Evolutionary conservation across 805 yeast genomes (phyloP).

Genomic region (Trichomonascus vanleenenianus): DNA sequence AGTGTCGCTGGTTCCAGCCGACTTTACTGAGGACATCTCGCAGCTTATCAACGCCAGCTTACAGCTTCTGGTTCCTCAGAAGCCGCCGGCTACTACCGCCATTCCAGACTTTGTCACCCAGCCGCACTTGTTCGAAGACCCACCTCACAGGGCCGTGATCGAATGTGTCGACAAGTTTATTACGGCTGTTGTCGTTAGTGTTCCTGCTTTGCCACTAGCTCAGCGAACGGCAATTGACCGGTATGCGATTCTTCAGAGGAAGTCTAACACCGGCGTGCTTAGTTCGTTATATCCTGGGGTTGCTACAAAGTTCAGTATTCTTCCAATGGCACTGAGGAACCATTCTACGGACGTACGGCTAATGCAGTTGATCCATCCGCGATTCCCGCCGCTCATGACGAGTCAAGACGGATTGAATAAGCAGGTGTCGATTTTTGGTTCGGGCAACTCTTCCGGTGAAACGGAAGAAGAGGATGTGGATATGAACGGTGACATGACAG

Average conservation of each 20-base stretch:
- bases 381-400: constrained; percentile 47
- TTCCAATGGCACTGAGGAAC: constrained; percentile 60
- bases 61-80: constrained; percentile 5
- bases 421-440: constrained; percentile 1
- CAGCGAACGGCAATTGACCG: constrained; percentile 53
- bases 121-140: constrained; percentile 4
- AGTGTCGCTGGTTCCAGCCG: constrained; percentile 7
- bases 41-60: constrained; percentile 7
- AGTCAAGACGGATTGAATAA: not conserved
- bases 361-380: constrained; percentile 56
- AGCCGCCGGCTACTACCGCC: constrained; percentile 14
- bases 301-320: constrained; percentile 49
- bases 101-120: constrained; percentile 16
- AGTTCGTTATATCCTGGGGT: constrained; percentile 63
- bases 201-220: constrained; percentile 48
- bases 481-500: not conserved
- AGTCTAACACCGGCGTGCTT: constrained; percentile 30
- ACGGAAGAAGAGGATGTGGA: not conserved
- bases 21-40: constrained; percentile 3
- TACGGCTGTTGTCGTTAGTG: constrained; percentile 38
- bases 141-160: not conserved
- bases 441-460: too few species aligned
- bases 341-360: constrained; percentile 45
- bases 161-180: constrained; percentile 40
- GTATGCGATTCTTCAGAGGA: constrained; percentile 32